Conservation (phyloP, 306 rosid species). For the Canavalia ensiformis region DNA sequence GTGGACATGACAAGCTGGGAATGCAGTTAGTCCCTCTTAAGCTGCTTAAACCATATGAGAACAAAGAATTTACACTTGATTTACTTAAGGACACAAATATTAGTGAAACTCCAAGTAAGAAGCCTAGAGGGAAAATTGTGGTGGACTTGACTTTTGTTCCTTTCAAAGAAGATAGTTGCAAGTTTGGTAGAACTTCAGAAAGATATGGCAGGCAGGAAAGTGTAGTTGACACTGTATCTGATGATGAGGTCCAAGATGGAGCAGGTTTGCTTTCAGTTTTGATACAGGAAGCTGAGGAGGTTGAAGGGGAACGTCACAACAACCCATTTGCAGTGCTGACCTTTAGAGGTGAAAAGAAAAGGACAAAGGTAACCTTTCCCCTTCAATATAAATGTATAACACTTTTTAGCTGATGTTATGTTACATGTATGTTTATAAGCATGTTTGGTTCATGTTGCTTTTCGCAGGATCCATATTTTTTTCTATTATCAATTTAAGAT, state of each 20-base stretch:
- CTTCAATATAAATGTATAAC: not conserved
- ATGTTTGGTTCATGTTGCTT: no score
- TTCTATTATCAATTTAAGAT: not conserved
- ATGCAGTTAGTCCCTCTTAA: slow-evolving; percentile 87
- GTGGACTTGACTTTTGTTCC: slow-evolving; percentile 83
- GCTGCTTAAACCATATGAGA: slow-evolving; percentile 67
- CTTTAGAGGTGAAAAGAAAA: slow-evolving; percentile 81
- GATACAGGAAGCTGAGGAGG: slow-evolving; percentile 77
- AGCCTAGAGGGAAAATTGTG: slow-evolving; percentile 75
- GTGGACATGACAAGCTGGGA: slow-evolving; percentile 84
- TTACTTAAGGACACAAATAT: slow-evolving; percentile 77
- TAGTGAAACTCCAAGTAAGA: slow-evolving; percentile 68
- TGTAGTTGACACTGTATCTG: slow-evolving; percentile 50
- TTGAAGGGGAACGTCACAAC: slow-evolving; percentile 85
- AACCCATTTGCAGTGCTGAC: slow-evolving; percentile 78
- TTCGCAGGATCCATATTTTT: no score
- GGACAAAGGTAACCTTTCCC: slow-evolving; percentile 70
- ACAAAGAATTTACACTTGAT: slow-evolving; percentile 72
- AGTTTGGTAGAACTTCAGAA: slow-evolving; percentile 48
- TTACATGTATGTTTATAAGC: not conserved
- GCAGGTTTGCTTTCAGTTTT: slow-evolving; percentile 83
- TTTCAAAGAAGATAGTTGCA: slow-evolving; percentile 74
- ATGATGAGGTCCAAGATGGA: slow-evolving; percentile 61
- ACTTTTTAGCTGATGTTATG: slow-evolving; percentile 9
- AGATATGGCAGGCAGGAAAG: slow-evolving; percentile 56